Conservation (phyloP, 148 eudicot species). For the Amaranthus cruentus region DNA sequence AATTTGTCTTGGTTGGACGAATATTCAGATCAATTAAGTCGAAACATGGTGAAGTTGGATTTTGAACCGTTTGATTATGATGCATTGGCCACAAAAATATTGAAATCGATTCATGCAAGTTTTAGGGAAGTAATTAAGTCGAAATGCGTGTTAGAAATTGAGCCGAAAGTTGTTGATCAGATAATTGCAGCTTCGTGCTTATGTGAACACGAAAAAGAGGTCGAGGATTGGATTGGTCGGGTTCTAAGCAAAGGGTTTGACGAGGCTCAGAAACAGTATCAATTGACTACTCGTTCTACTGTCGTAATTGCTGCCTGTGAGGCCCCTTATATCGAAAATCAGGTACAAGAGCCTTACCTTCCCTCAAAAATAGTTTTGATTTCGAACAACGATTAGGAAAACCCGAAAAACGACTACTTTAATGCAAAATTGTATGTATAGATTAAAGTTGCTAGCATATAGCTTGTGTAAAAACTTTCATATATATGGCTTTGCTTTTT, state of each 20-base stretch:
- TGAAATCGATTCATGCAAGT: conserved; percentile 30
- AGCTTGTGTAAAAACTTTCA: not conserved
- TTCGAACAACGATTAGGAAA: conserved; percentile 9
- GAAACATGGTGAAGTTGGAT: conserved; percentile 29
- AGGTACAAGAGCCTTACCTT: conserved; percentile 23
- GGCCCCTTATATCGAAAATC: conserved; percentile 18
- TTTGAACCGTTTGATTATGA: conserved; percentile 65
- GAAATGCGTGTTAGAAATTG: conserved; percentile 48
- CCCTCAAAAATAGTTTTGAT: conserved; percentile 24
- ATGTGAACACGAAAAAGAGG: conserved; percentile 25
- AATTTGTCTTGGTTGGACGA: conserved; percentile 51
- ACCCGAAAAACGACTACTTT: not conserved
- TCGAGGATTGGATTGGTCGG: conserved; percentile 50
- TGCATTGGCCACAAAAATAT: conserved; percentile 37
- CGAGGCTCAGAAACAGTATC: conserved; percentile 48
- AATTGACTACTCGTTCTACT: conserved; percentile 25
- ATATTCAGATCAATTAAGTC: conserved; percentile 34
- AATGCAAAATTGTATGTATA: conserved; percentile 5
- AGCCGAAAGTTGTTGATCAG: conserved; percentile 52
- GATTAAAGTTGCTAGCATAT: not conserved
- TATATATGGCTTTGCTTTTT: conserved; percentile 4
- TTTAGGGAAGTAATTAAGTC: conserved; percentile 33
- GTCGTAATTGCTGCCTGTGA: conserved; percentile 19
- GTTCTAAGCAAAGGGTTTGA: conserved; percentile 54
- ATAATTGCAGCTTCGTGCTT: conserved; percentile 53